Base-by-base conservation (phyloP, 1,284 basidiomycete genomes). In the Exsudoporus floridanus region DNA sequence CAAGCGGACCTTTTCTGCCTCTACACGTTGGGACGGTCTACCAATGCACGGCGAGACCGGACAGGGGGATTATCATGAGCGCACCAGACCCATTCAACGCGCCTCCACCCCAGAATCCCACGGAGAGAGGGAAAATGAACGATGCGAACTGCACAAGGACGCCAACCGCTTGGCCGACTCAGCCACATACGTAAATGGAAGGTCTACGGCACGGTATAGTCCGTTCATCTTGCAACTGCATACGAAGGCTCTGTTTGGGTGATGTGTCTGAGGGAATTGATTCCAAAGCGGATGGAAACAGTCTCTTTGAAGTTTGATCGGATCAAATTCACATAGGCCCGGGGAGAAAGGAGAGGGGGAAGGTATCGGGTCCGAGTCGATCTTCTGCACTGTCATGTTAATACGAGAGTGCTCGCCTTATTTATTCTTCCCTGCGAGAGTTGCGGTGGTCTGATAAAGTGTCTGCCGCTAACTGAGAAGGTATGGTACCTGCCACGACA, bases 131-230 rank as follows among this genome's bases (percentile, higher is more conserved):
- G n/a, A n/a, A 8, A 30, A 5, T 30, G 12, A 10, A 13, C 13
- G 3, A 30, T 30, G 13, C 13, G 12, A 30, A 12, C 28, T 30
- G 10, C 28, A 13, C 28, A 12, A 12, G 28, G 10, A 28, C 27
- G 27, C 27, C 27, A 4, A 28, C 10, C 10, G 9, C 27, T 28
- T 4, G 27, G 27, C 10, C 27, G 27, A 28, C 27, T 28, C 27
- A 28, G 27, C 27, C 10, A 10, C 31, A 82, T 74, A n/a, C n/a
- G n/a, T n/a, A n/a, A 34, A 30, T n/a, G 40, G 44, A 19, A 46
- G 27, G 48, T 28, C 28, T 28, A 12, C 3, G 10, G 28, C 19
- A 5, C 3, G 27, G 28, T 16, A 14, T 13, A 38, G 42, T 13
- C 8, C 18, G 45, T 42, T 37, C 46, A 40, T 60, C 43, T 25